These are phyloP conservation scores for Arthrobotrys pseudoclavata DNA, from an alignment of 2,329 filamentous ascomycete species.

Conservation along the genomic window DNA sequence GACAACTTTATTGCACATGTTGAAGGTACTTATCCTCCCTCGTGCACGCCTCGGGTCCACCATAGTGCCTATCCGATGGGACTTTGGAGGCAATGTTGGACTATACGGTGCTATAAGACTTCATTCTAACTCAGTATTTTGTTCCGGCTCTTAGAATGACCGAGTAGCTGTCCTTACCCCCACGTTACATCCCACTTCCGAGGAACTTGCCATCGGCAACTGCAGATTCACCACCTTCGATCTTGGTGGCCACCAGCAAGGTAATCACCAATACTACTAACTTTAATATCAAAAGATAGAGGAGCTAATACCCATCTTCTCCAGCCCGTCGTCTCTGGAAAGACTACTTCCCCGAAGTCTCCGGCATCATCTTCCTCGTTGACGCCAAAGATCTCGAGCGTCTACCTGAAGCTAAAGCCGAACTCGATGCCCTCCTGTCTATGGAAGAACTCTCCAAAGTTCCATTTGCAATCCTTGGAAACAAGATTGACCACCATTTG, in stretches of 20 bases:
- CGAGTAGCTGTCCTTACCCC: slow-evolving; percentile 91
- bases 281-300: not conserved
- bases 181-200: slow-evolving; percentile 90
- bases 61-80: slow-evolving; percentile 24
- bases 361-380: slow-evolving; percentile 96
- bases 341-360: slow-evolving; percentile 96
- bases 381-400: slow-evolving; percentile 98
- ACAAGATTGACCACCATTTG: slow-evolving; percentile 99
- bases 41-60: slow-evolving; percentile 16
- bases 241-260: slow-evolving; percentile 92
- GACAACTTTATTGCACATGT: slow-evolving; percentile 92
- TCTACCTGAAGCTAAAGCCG: slow-evolving; percentile 92
- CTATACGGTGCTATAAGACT: slow-evolving; percentile 51
- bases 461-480: slow-evolving; percentile 94
- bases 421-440: slow-evolving; percentile 92
- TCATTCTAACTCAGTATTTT: slow-evolving; percentile 41
- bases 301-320: slow-evolving; percentile 38
- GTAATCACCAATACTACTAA: slow-evolving; percentile 67
- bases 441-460: slow-evolving; percentile 98
- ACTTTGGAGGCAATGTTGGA: not conserved
- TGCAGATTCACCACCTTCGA: slow-evolving; percentile 96
- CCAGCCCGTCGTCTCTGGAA: slow-evolving; percentile 92
- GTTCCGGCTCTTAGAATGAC: slow-evolving; percentile 77
- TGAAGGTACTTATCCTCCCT: slow-evolving; percentile 76
- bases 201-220: slow-evolving; percentile 92